Base-by-base conservation (phyloP, 1,139 yeast species). In the Kodamaea fungicola region DNA sequence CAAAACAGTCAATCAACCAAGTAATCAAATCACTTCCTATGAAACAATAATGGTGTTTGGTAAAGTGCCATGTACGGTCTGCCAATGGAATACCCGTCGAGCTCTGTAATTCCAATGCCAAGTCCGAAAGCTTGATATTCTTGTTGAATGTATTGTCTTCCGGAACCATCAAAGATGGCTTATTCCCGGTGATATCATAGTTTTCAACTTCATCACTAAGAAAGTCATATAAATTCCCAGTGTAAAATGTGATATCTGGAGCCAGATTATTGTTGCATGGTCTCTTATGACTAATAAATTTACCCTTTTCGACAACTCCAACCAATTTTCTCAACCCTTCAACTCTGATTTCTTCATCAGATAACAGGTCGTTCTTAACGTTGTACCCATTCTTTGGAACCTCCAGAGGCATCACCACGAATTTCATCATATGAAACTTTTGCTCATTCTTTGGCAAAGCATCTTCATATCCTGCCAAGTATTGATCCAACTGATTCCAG, bases 401-500 rank as follows among this genome's bases (percentile, higher is more conserved):
- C 4, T 78, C 84, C 1, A 87, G 68, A 0, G 97, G 97, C 50
- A 84, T 61, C 1, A 92, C 72, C 7, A 89, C 96, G 58, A 89
- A 87, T 51, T 94, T 84, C 59, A 90, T 77, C 40, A 83, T 70
- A 56, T 73, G 74, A 42, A 80, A 84, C 34, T 76, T 74, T 40
- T 74, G 75, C 36, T 75, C 69, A n/a, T 71, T 74, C 28, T 78
- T 71, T 21, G 76, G 73, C 50, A 74, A 65, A 1, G 79, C 76
- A 50, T 87, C 95, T 28, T 83, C 89, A 57, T 83, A 87, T 0
- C 98, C 98, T 1, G 97, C 96, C 19, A 92, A 61, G 21, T 78
- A 74, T 54, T 89, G 97, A 61, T 94, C 99, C 44, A 89, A 71
- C 45, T 83, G 84, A 51, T 90, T 90, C 98, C 98, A 94, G 45